Evolutionary conservation across 1,139 yeast genomes (phyloP), one percentile per base, ranked within the genome.

Genomic region (Saccharomycopsis hybrid): DNA sequence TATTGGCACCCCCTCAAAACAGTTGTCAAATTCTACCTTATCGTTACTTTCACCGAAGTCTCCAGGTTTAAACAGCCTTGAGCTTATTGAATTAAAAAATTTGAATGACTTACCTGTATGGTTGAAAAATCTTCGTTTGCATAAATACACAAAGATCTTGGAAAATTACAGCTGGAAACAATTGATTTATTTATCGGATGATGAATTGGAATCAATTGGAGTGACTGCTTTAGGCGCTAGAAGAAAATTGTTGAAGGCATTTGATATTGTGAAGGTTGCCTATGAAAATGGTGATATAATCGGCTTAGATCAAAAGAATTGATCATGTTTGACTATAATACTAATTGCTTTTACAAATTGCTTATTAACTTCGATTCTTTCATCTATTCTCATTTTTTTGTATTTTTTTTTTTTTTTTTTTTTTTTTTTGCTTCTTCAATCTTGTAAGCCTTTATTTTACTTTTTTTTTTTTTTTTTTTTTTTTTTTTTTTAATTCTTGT

Each of bases 211-310:
- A 58, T 73, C 74, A 3, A 75, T 81, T 54, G 98, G 99, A 4
- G 96, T 92, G 44, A 78, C 81, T 57, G 97, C 98, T 0, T 74
- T 92, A 57, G 98, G 98, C 5, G 98, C 98, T 1, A 75, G 98
- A 57, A 78, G 97, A 54, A 92, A 92, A 66, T 75, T 92, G 63
- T 70, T 92, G 60, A 92, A 94, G 69, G 95, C 96, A 39, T 92
- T 92, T 70, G 88, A 82, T 55, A 83, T 82, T 51, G 95, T 90
- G 44, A 79, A 77, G 60, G 80, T 74, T 47, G 62, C 63, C 47
- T 66, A 65, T 53, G 71, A 68, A 45, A 60, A 60, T 9, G 71
- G 67, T 7, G 54, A 53, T 25, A 52, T 52, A 31, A 31, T 50
- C 37, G 55, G 48, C 7, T 42, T 49, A 33, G 53, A 53, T 7